Percentiles rank a stretch among this genome's conserved stretches.
Conservation (phyloP, 345 rosid species). For the Dipteronia dyeriana region DNA sequence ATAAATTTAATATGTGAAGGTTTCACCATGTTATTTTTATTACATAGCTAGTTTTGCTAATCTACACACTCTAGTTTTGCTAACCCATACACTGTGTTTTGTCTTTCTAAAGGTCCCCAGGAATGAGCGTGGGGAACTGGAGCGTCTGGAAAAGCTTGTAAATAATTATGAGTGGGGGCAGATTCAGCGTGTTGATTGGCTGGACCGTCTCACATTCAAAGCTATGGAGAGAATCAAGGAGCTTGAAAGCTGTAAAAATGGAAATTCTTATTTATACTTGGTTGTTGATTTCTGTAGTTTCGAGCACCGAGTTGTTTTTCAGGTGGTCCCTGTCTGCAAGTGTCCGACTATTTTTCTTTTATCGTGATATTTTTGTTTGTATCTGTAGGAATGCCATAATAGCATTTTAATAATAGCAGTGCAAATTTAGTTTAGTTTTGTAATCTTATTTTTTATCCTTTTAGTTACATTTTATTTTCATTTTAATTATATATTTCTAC, state of each 20-base stretch:
- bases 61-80: neutral
- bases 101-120: conserved; percentile 66
- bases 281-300: conserved; percentile 88
- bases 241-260: conserved; percentile 67
- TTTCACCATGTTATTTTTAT: neutral
- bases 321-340: conserved; percentile 46
- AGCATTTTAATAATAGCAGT: too few relatives aligned
- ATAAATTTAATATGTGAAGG: conserved; percentile 5
- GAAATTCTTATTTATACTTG: conserved; percentile 72
- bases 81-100: neutral
- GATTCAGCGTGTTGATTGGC: conserved; percentile 86
- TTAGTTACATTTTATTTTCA: neutral
- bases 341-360: conserved; percentile 12
- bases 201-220: conserved; percentile 84
- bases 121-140: conserved; percentile 92
- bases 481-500: neutral
- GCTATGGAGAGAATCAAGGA: conserved; percentile 85
- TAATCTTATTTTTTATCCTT: neutral
- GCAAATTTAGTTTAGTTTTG: neutral
- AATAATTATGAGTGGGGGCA: conserved; percentile 93
- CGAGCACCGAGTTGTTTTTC: conserved; percentile 95
- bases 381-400: neutral
- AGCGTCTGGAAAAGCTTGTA: conserved; percentile 86
- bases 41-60: neutral
- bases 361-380: neutral